Conservation (phyloP, 2,329 filamentous ascomycete genomes). For the Sarocladium strictum region DNA sequence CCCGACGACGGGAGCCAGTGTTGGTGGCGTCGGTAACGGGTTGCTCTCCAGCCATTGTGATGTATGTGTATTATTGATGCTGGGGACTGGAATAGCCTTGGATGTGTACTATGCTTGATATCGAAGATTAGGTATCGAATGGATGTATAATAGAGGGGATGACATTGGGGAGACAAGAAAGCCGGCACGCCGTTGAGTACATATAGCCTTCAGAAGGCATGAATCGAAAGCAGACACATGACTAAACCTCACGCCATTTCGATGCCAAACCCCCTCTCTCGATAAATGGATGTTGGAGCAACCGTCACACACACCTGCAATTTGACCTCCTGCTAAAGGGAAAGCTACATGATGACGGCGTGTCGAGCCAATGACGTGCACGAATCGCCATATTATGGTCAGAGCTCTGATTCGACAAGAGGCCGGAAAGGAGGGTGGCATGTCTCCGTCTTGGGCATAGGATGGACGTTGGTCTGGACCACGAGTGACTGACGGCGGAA, state of each 20-base stretch:
- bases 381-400: conserved; percentile 1
- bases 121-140: too few relatives aligned
- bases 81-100: background rate
- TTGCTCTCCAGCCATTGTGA: conserved; percentile 5
- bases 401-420: background rate
- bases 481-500: background rate
- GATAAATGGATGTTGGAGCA: conserved; percentile 1
- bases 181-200: background rate
- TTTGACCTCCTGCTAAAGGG: background rate
- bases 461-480: background rate
- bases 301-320: background rate
- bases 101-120: background rate
- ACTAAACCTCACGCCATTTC: conserved; percentile 6
- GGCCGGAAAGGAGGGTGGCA: too few relatives aligned
- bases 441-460: background rate
- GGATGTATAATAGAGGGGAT: background rate
- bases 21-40: conserved; percentile 13
- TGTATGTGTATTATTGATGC: background rate
- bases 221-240: conserved; percentile 2
- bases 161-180: background rate
- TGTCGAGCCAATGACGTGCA: conserved; percentile 8
- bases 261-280: background rate
- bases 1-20: conserved; percentile 23
- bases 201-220: background rate
- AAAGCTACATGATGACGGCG: conserved; percentile 5